Evolutionary conservation across 495 filamentous ascomycete genomes (phyloP).

Genomic region (Mycothermus thermophilus): DNA sequence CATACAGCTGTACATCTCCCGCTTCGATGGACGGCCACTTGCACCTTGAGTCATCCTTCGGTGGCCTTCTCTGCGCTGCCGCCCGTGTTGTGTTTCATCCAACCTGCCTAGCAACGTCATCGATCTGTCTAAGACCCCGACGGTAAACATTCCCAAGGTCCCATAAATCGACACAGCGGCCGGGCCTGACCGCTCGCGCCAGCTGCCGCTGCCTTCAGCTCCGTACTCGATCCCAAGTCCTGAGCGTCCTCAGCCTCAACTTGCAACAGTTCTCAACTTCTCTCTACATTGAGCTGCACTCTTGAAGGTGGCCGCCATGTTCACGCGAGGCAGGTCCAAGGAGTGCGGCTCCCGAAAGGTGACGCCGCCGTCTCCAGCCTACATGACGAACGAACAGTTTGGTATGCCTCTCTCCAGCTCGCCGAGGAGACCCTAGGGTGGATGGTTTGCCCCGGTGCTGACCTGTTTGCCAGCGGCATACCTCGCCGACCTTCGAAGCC

Average conservation of each 20-base stretch:
- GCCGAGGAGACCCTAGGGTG: conserved; percentile 9
- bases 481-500: conserved; percentile 65
- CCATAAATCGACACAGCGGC: conserved; percentile 2
- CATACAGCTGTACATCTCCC: too few species aligned
- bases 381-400: conserved; percentile 80
- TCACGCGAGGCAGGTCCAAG: conserved; percentile 20
- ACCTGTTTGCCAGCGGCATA: conserved; percentile 48
- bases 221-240: not conserved
- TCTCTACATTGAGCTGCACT: too few species aligned
- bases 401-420: conserved; percentile 41
- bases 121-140: not conserved
- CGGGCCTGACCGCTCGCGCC: not conserved
- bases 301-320: conserved; percentile 19
- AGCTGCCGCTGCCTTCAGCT: not conserved
- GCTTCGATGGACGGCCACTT: not conserved
- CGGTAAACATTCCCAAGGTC: conserved; percentile 5
- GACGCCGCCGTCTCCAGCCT: conserved; percentile 58
- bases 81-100: not conserved
- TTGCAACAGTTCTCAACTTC: too few species aligned
- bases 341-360: conserved; percentile 39
- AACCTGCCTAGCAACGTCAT: conserved; percentile 9
- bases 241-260: not conserved
- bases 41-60: conserved; percentile 3
- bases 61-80: not conserved
- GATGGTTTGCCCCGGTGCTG: conserved; percentile 9